Evolutionary conservation across 306 rosid genomes (phyloP), one percentile per base, ranked within the genome.

Genomic region (Sophora flavescens): DNA sequence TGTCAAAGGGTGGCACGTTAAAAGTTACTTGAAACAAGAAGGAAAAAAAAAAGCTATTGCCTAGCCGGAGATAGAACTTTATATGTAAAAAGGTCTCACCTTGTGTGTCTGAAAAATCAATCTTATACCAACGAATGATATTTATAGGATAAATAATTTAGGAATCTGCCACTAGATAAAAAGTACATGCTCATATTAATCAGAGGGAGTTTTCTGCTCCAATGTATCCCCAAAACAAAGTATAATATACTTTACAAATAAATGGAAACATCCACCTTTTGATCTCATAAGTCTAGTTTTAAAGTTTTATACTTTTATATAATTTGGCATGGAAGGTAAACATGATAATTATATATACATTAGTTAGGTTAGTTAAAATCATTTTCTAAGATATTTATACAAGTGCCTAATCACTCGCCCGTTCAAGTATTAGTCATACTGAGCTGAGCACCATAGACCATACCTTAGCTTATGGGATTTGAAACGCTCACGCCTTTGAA

Each of bases 401-500:
- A 58, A 70, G 75, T 10, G 12, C 60, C 47, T 73, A 35, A 64
- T 50, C 32, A 61, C 13, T 62, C 4, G 35, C 22, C 18, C 13
- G 18, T 52, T 63, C 51, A 13, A 48, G 47, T 41, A 22, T 26
- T 13, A 56, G 58, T 70, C 78, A 51, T 18, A 53, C 63, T 13
- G 48, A 22, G 22, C 22, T 13, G 48, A 18, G 50, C 63, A 63
- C 18, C 69, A 63, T 12, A 53, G 50, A 17, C 15, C 54, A 64
- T 70, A 95, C 98, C 95, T 89, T 54, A 82, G 88, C 70, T 88
- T 92, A 84, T 86, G 84, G 70, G 96, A 89, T 84, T 89, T 83
- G 84, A 92, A 95, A 47, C 89, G 93, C 74, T 90, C 95, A 82
- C 91, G 92, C 80, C 75, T 88, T 88, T 92, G 97, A 89, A 94